Conservation (phyloP, 495 filamentous ascomycete genomes). For the Terfezia boudieri region DNA sequence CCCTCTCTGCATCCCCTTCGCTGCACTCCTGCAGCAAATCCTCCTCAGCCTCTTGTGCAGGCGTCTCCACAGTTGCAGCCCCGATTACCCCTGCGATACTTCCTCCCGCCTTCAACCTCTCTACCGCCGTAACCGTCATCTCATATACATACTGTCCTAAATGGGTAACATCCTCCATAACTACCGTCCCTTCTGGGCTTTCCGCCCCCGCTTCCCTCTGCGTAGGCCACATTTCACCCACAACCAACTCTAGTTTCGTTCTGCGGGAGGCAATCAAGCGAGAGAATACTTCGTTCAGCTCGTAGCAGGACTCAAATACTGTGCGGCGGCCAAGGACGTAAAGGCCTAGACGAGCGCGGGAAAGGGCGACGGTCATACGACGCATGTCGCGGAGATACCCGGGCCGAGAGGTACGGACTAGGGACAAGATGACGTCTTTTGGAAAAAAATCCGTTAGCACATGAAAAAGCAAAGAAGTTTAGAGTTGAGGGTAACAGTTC, state of each 20-base stretch:
- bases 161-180: conserved; percentile 85
- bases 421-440: conserved; percentile 71
- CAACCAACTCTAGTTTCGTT: conserved; percentile 56
- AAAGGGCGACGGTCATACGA: conserved; percentile 88
- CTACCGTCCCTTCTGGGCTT: conserved; percentile 26
- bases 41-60: too few species aligned
- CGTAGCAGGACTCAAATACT: conserved; percentile 73
- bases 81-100: conserved; percentile 8
- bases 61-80: too few species aligned
- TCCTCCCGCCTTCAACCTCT: conserved; percentile 32
- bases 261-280: conserved; percentile 38
- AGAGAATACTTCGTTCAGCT: conserved; percentile 69
- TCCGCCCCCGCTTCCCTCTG: conserved; percentile 34
- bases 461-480: not conserved
- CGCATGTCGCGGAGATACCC: conserved; percentile 88
- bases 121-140: conserved; percentile 74
- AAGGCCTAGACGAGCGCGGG: conserved; percentile 71
- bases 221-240: conserved; percentile 69
- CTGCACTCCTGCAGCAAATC: too few species aligned
- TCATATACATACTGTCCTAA: conserved; percentile 92
- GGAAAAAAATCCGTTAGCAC: not conserved
- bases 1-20: too few species aligned
- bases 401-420: conserved; percentile 70
- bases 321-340: conserved; percentile 82
- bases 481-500: not conserved